Percentiles rank a stretch among this genome's conserved stretches.
Conservation (phyloP, 495 filamentous ascomycete genomes). For the Bacidia gigantensis region DNA sequence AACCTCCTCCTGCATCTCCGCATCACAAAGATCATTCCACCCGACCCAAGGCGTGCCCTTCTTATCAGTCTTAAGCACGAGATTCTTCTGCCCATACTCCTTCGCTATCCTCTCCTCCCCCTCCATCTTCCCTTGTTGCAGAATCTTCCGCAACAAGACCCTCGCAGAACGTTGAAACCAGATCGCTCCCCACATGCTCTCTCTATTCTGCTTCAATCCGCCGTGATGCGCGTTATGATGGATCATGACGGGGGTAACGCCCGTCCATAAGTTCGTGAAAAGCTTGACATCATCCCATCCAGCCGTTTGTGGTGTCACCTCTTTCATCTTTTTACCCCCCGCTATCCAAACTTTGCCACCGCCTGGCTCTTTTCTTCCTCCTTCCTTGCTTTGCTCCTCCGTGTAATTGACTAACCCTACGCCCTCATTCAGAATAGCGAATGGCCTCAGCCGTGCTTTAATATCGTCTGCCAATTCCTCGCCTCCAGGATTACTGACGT, state of each 20-base stretch:
- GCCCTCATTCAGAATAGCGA: not conserved
- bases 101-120: not conserved
- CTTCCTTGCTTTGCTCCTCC: not conserved
- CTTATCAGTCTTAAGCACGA: conserved; percentile 9
- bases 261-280: conserved; percentile 10
- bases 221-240: conserved; percentile 10
- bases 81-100: not conserved
- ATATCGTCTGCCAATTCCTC: not conserved
- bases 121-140: not conserved
- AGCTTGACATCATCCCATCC: conserved; percentile 6
- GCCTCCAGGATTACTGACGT: not conserved
- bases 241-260: conserved; percentile 5
- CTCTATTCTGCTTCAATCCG: conserved; percentile 4
- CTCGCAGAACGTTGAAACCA: conserved; percentile 9
- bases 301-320: too few relatives aligned
- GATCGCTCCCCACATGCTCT: conserved; percentile 6
- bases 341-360: too few relatives aligned
- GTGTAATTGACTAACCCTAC: not conserved
- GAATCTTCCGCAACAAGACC: not conserved
- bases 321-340: too few relatives aligned
- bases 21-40: conserved; percentile 7
- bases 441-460: not conserved
- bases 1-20: conserved; percentile 6
- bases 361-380: not conserved
- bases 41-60: conserved; percentile 6